Evolutionary conservation across 768 basidiomycete species (phyloP), one percentile per base, ranked within the genome.

Genomic region (Lactarius akahatsu): DNA sequence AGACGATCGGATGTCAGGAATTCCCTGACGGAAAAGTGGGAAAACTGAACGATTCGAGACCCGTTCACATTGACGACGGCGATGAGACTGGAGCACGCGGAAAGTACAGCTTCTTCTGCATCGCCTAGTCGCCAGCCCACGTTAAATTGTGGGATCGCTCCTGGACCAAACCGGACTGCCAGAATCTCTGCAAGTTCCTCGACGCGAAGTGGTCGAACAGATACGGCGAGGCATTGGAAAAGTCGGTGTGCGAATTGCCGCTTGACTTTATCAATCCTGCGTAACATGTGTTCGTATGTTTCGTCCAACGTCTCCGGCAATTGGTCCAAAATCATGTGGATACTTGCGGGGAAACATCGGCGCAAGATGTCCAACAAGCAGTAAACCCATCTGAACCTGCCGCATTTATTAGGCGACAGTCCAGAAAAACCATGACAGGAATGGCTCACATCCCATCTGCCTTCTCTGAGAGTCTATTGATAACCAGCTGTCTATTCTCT

Each of bases 21-120:
- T 18, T 65, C 64, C 43, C 40, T 65, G 3, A 65, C 64, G 0
- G 64, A 61, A 41, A 65, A 57, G 23, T 65, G 64, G 2, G 64
- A 4, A 38, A 65, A 65, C 10, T 65, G 59, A 23, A 65, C 47
- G 7, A 59, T n/a, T 10, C 9, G 10, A 9, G 18, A 50, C 38
- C 18, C 45, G 2, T n/a, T 16, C 18, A 34, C 20, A 8, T 61
- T 9, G n/a, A 61, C 20, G 3, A 61, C 16, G 1, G 54, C 3
- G 28, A 65, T 60, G 3, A 65, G 20, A 4, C 59, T 65, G 1
- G 64, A 47, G 26, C 64, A 65, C 1, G n/a, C 45, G 0, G 54
- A 61, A 6, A 56, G 32, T 16, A 65, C 38, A 2, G 23, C 59
- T 18, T 56, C n/a, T 23, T 2, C 9, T 2, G 64, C 32, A 5